phyloP scores from a whole-genome alignment of 306 rosid genomes.

The Dicorynia guianensis region DNA sequence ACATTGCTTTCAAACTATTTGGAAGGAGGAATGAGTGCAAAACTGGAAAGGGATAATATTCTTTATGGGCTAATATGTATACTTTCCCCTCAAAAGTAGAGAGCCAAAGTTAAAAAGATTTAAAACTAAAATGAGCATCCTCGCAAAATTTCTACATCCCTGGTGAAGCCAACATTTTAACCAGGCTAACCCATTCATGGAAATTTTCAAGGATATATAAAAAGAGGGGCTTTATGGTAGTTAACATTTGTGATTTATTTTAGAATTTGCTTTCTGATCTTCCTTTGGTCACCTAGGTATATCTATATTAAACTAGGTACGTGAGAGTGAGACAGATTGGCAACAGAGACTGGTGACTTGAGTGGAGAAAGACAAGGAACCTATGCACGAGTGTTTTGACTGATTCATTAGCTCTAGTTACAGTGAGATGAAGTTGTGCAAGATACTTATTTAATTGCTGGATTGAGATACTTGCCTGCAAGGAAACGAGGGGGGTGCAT shows the following conservation, averaged over 20 bases:
- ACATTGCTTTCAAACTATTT: not conserved
- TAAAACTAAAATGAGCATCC: slow-evolving; percentile 4
- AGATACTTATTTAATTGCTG: not conserved
- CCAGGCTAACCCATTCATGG: no score
- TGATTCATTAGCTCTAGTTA: not conserved
- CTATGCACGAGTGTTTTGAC: not conserved
- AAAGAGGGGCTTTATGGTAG: not conserved
- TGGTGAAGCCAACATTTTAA: not conserved
- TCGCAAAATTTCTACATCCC: not conserved
- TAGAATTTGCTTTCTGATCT: not conserved
- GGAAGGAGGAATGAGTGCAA: not conserved
- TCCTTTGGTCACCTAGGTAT: not conserved
- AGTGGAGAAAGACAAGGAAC: not conserved
- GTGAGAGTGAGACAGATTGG: not conserved
- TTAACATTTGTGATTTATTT: not conserved
- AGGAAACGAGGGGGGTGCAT: no score
- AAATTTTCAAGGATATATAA: no score
- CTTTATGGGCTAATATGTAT: not conserved
- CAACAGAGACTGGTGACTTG: not conserved
- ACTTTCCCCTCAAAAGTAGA: not conserved
- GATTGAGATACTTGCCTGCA: not conserved
- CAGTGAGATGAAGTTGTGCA: not conserved
- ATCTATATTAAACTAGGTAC: not conserved
- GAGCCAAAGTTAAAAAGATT: slow-evolving; percentile 6
- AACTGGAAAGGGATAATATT: not conserved